phyloP scores from a whole-genome alignment of 2,329 filamentous ascomycete species.

The Furcasterigmium furcatum region DNA sequence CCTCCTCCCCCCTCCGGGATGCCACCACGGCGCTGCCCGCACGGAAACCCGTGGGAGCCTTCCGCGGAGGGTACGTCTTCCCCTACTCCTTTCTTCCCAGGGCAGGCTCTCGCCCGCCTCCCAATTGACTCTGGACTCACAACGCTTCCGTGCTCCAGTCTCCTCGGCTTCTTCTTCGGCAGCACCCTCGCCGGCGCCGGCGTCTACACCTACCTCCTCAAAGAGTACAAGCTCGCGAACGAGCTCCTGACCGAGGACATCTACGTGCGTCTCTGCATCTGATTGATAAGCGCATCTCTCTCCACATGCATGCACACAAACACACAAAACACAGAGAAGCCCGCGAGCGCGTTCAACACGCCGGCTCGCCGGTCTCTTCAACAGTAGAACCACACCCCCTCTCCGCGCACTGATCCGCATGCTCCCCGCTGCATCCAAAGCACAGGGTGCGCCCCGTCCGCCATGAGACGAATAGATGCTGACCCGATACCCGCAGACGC shows the following conservation, averaged over 20 bases:
- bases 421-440: too few species aligned
- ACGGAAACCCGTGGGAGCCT: conserved; percentile 57
- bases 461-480: background rate
- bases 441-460: too few species aligned
- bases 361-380: background rate
- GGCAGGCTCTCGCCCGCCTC: too few species aligned
- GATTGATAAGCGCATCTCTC: conserved; percentile 16
- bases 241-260: conserved; percentile 94
- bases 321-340: too few species aligned
- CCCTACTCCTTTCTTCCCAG: background rate
- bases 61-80: conserved; percentile 55
- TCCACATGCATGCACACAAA: background rate
- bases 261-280: conserved; percentile 67
- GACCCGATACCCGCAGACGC: conserved; percentile 16
- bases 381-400: background rate
- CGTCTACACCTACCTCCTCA: conserved; percentile 88
- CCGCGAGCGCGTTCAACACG: too few species aligned
- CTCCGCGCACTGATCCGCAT: too few species aligned
- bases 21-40: conserved; percentile 47
- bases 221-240: conserved; percentile 92
- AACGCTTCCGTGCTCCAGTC: conserved; percentile 41
- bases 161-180: conserved; percentile 90
- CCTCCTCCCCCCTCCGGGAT: conserved; percentile 40
- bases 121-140: too few species aligned
- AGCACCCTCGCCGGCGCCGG: conserved; percentile 73